Percentiles rank a stretch among this genome's conserved stretches.
phyloP scores from a whole-genome alignment of 1,139 yeast species.

The Suhomyces bolitotheri region DNA sequence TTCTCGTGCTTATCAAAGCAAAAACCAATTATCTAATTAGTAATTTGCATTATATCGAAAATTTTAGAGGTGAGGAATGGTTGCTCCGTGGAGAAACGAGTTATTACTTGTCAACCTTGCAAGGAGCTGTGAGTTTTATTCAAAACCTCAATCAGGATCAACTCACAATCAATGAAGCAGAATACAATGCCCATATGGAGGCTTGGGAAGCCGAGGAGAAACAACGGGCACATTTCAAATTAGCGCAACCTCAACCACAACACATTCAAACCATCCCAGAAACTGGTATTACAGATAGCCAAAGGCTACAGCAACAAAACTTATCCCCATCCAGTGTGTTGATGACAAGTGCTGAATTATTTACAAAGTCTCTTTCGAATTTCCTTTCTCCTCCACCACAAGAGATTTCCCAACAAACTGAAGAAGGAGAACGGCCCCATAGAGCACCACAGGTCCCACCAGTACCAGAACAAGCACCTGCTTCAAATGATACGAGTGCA shows the following conservation, averaged over 20 bases:
- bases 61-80: slow-evolving; percentile 75
- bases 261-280: slow-evolving; percentile 7
- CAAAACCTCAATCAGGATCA: slow-evolving; percentile 57
- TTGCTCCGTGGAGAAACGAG: slow-evolving; percentile 79
- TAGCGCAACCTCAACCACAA: slow-evolving; percentile 26
- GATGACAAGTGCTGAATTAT: slow-evolving; percentile 53
- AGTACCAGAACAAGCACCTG: not conserved
- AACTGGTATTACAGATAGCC: not conserved
- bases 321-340: slow-evolving; percentile 53
- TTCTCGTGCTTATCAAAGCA: slow-evolving; percentile 74
- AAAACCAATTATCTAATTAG: slow-evolving; percentile 64
- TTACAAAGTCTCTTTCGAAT: slow-evolving; percentile 49
- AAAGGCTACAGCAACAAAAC: slow-evolving; percentile 16
- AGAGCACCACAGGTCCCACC: slow-evolving; percentile 6
- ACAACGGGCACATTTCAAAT: slow-evolving; percentile 15
- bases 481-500: not conserved
- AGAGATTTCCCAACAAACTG: slow-evolving; percentile 13
- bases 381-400: slow-evolving; percentile 48
- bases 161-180: slow-evolving; percentile 62
- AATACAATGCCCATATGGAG: slow-evolving; percentile 49
- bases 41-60: slow-evolving; percentile 79
- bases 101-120: slow-evolving; percentile 82
- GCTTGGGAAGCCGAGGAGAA: slow-evolving; percentile 49
- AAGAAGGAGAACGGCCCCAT: slow-evolving; percentile 3
- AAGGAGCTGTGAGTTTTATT: slow-evolving; percentile 80